phyloP scores from a whole-genome alignment of 1,284 basidiomycete genomes.

The Leccinum variabile region DNA sequence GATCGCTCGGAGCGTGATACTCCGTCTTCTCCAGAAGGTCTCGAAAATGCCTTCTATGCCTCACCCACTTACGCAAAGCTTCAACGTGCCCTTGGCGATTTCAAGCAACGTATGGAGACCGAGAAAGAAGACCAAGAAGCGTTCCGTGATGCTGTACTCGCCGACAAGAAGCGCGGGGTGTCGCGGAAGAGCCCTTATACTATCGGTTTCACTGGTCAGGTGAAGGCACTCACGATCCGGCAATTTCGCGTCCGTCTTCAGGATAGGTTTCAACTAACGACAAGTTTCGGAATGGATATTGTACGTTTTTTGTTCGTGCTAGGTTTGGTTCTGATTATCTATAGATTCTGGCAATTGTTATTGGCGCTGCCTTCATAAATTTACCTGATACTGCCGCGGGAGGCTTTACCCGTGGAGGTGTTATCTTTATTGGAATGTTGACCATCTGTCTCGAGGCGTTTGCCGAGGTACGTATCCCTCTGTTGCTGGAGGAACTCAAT shows the following conservation, averaged over 20 bases:
- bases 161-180: conserved; percentile 83
- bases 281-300: conserved; percentile 60
- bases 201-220: conserved; percentile 75
- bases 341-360: conserved; percentile 62
- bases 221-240: conserved; percentile 68
- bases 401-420: conserved; percentile 85
- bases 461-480: conserved; percentile 53
- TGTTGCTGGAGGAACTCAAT: background rate
- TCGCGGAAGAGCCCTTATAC: conserved; percentile 87
- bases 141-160: conserved; percentile 74
- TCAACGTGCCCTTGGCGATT: conserved; percentile 55
- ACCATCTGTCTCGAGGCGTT: conserved; percentile 79
- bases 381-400: conserved; percentile 74
- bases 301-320: conserved; percentile 35
- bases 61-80: conserved; percentile 55
- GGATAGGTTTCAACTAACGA: conserved; percentile 80
- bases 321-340: conserved; percentile 4
- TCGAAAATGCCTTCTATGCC: conserved; percentile 68
- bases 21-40: conserved; percentile 69
- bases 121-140: conserved; percentile 69
- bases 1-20: conserved; percentile 65
- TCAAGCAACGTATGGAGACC: conserved; percentile 62
- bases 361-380: conserved; percentile 76
- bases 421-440: conserved; percentile 75
- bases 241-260: conserved; percentile 79